Conservation (phyloP, 306 rosid species). For the Ceratonia siliqua region DNA sequence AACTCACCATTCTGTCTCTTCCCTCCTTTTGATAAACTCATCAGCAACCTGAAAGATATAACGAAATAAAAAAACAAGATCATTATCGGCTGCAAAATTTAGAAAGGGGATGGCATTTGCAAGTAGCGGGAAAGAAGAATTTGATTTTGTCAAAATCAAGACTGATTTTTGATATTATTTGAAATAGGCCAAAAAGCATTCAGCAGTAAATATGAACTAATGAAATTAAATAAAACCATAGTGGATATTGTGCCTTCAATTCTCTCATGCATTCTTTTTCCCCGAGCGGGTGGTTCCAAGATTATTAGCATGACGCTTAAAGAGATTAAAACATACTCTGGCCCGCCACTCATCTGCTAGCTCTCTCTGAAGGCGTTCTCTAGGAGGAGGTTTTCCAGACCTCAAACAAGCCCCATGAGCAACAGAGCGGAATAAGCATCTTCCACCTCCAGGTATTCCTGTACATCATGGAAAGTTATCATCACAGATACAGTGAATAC, state of each 20-base stretch:
- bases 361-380: constrained; percentile 64
- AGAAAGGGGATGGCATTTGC: not conserved
- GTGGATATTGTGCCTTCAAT: not conserved
- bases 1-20: constrained; percentile 91
- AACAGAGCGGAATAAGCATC: constrained; percentile 91
- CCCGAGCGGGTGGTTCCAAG: constrained; percentile 11
- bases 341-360: constrained; percentile 79
- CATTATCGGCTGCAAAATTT: not conserved
- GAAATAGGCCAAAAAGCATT: not conserved
- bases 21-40: constrained; percentile 85
- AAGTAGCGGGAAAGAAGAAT: not conserved
- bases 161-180: not conserved
- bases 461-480: constrained; percentile 34
- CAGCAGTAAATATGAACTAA: constrained; percentile 14
- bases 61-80: constrained; percentile 26
- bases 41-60: constrained; percentile 73
- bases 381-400: constrained; percentile 76
- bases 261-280: no score
- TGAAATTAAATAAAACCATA: not conserved
- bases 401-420: constrained; percentile 84
- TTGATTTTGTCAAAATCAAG: not conserved
- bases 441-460: constrained; percentile 99
- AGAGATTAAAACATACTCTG: constrained; percentile 49
- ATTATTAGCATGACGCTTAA: constrained; percentile 1
- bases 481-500: constrained; percentile 8